Evolutionary conservation across 2,329 filamentous ascomycete species (phyloP).

Genomic region (Neofusicoccum kwambonambiense): DNA sequence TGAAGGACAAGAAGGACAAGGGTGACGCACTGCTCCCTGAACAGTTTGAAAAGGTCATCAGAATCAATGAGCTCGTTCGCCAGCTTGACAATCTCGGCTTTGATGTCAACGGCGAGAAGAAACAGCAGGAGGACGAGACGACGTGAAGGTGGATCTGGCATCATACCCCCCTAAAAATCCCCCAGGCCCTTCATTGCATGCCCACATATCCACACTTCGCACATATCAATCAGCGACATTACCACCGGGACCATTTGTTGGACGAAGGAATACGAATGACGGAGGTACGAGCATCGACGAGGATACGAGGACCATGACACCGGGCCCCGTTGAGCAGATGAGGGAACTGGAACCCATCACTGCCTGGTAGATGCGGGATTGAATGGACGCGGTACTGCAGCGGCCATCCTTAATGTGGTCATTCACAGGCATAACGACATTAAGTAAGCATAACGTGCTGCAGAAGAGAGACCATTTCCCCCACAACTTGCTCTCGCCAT

Average conservation of each 20-base stretch:
- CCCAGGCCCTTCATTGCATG: not conserved
- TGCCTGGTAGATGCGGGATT: not conserved
- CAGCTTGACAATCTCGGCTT: constrained; percentile 85
- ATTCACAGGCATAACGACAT: not conserved
- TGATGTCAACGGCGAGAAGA: constrained; percentile 71
- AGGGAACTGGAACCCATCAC: not conserved
- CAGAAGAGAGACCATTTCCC: not conserved
- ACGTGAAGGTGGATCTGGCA: not conserved
- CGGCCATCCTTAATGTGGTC: not conserved
- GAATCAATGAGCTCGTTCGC: constrained; percentile 88
- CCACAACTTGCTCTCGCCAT: not conserved
- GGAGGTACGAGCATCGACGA: constrained; percentile 6
- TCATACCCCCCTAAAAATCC: not conserved
- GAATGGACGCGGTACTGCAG: not conserved
- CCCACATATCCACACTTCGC: too few species aligned
- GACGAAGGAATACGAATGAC: not conserved
- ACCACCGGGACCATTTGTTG: not conserved
- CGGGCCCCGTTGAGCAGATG: not conserved
- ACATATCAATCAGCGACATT: not conserved
- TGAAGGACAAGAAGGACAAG: constrained; percentile 86
- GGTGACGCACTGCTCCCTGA: constrained; percentile 83
- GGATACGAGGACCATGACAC: not conserved
- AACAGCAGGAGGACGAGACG: constrained; percentile 26
- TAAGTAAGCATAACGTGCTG: not conserved
- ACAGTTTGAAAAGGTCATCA: constrained; percentile 96